Conservation (phyloP, 306 rosid species). For the Quercus glauca region DNA sequence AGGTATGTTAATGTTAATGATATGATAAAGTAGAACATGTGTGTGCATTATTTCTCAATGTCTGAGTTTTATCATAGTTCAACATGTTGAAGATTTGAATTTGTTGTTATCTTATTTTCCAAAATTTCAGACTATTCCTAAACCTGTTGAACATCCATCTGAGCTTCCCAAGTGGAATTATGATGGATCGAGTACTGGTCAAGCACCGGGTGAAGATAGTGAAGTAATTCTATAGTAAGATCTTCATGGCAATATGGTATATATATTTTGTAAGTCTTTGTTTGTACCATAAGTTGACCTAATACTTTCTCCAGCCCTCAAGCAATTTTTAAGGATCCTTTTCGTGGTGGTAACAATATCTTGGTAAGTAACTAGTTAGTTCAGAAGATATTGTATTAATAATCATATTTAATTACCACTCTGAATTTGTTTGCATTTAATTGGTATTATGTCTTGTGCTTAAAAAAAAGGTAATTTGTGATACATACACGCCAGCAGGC, state of each 20-base stretch:
- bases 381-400: slow-evolving; percentile 10
- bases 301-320: slow-evolving; percentile 65
- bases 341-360: slow-evolving; percentile 96
- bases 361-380: slow-evolving; percentile 57
- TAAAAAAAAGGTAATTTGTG: slow-evolving; percentile 71
- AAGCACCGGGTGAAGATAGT: slow-evolving; percentile 98
- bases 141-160: slow-evolving; percentile 89
- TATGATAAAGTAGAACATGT: slow-evolving; percentile 10
- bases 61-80: slow-evolving; percentile 15
- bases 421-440: not conserved
- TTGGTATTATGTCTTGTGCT: slow-evolving; percentile 21
- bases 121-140: slow-evolving; percentile 71
- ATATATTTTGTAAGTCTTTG: not conserved
- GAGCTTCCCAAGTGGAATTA: slow-evolving; percentile 99
- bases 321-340: slow-evolving; percentile 93
- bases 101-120: slow-evolving; percentile 15
- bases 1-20: slow-evolving; percentile 48
- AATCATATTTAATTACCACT: not conserved
- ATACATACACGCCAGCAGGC: slow-evolving; percentile 83
- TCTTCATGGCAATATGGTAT: slow-evolving; percentile 13
- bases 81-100: not conserved
- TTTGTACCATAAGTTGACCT: slow-evolving; percentile 23
- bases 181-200: slow-evolving; percentile 99
- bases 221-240: slow-evolving; percentile 99
- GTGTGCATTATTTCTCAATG: not conserved